phyloP scores from a whole-genome alignment of 257 asterid species.

The Voacanga thouarsii region DNA sequence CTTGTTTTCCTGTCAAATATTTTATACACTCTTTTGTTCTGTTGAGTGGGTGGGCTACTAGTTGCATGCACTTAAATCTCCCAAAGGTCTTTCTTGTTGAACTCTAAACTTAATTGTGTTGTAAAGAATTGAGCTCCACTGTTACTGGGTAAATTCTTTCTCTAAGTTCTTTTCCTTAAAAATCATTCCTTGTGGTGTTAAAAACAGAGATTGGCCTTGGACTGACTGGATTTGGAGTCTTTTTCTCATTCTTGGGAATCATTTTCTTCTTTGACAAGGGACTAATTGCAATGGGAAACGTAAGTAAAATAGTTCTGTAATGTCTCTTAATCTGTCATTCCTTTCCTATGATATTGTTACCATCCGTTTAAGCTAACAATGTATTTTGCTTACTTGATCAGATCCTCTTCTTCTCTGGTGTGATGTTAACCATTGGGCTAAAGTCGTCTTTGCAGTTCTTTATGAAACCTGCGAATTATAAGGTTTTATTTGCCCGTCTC shows the following conservation, averaged over 20 bases:
- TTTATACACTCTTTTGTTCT: background rate
- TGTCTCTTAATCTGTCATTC: constrained; percentile 13
- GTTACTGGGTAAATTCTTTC: background rate
- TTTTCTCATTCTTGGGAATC: constrained; percentile 84
- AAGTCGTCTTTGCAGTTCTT: constrained; percentile 90
- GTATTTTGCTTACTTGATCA: constrained; percentile 32
- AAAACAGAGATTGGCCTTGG: constrained; percentile 91
- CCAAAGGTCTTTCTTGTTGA: background rate
- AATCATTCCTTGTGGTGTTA: constrained; percentile 18
- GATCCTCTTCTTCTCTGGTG: constrained; percentile 97
- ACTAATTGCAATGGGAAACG: constrained; percentile 93
- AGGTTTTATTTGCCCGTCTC: constrained; percentile 41
- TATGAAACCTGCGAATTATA: constrained; percentile 76
- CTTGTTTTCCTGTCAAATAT: background rate
- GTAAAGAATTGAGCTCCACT: background rate
- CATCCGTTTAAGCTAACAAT: background rate
- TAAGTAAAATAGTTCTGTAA: constrained; percentile 37
- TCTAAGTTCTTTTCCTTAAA: constrained; percentile 8
- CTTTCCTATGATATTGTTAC: constrained; percentile 11
- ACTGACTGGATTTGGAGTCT: constrained; percentile 89
- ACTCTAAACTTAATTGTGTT: background rate
- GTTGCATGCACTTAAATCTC: background rate
- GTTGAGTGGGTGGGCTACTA: background rate
- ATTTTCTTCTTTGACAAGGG: constrained; percentile 91
- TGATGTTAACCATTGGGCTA: constrained; percentile 78